Conservation (phyloP, 2,329 filamentous ascomycete genomes). For the Botrytis sinoallii region DNA sequence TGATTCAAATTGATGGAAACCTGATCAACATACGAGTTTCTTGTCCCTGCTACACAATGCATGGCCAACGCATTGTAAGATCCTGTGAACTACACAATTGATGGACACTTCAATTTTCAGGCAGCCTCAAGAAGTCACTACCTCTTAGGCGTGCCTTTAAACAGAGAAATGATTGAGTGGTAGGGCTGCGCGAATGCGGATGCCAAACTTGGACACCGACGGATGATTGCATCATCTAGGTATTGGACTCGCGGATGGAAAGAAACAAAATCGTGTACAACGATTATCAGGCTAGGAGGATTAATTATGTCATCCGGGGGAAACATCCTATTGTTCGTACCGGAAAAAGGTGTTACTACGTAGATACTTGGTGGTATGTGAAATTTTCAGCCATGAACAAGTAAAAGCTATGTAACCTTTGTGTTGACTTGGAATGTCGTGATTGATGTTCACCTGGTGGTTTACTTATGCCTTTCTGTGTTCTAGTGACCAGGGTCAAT, state of each 20-base stretch:
- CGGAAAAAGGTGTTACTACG: neutral
- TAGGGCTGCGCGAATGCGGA: slow-evolving; percentile 9
- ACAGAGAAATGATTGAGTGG: neutral
- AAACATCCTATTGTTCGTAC: neutral
- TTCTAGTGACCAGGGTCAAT: neutral
- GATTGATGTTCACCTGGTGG: neutral
- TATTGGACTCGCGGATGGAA: neutral
- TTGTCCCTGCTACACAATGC: slow-evolving; percentile 5
- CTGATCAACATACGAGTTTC: slow-evolving; percentile 1
- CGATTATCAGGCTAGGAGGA: neutral
- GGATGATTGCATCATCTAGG: slow-evolving; percentile 9
- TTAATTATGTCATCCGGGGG: neutral
- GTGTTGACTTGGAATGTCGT: neutral
- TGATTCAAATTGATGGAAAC: neutral
- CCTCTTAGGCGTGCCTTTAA: neutral
- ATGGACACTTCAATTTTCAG: neutral
- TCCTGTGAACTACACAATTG: slow-evolving; percentile 9
- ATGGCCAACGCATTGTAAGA: slow-evolving; percentile 14
- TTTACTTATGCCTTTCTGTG: neutral
- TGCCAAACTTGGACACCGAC: slow-evolving; percentile 3
- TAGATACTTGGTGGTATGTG: neutral
- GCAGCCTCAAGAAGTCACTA: neutral
- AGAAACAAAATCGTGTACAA: neutral
- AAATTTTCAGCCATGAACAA: neutral
- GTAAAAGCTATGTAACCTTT: neutral